phyloP scores from a whole-genome alignment of 2,329 filamentous ascomycete genomes.

The Penicillium sclerotiorum region DNA sequence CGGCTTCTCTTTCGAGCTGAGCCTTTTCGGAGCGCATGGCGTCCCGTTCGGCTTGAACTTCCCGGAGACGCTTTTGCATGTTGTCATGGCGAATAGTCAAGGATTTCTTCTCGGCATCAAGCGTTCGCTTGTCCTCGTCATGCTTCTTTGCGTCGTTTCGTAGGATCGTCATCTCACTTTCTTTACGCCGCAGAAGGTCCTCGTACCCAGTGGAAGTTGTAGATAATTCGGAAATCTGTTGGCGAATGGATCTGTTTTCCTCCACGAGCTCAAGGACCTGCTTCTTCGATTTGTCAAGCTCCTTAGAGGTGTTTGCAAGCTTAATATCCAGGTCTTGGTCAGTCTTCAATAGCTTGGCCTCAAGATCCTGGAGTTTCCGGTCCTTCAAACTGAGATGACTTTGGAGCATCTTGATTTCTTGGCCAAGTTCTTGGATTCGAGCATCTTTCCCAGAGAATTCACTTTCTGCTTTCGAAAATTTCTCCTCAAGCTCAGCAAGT shows the following conservation, averaged over 20 bases:
- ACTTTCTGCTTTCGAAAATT: conserved; percentile 70
- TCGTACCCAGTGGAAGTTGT: conserved; percentile 94
- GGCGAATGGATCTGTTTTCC: conserved; percentile 80
- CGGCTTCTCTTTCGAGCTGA: conserved; percentile 84
- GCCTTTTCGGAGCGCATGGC: conserved; percentile 81
- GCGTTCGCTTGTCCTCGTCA: conserved; percentile 74
- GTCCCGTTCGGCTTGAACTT: conserved; percentile 84
- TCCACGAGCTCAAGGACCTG: conserved; percentile 75
- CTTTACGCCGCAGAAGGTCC: conserved; percentile 88
- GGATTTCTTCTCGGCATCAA: conserved; percentile 76
- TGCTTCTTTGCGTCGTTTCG: conserved; percentile 82
- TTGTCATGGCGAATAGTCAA: conserved; percentile 77
- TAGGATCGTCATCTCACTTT: conserved; percentile 85
- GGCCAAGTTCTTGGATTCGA: conserved; percentile 74
- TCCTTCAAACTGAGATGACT: conserved; percentile 89
- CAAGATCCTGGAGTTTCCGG: conserved; percentile 83
- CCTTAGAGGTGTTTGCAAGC: conserved; percentile 74
- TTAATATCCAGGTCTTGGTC: conserved; percentile 91
- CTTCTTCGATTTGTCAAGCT: conserved; percentile 71
- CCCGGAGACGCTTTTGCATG: conserved; percentile 72
- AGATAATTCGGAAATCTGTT: conserved; percentile 83
- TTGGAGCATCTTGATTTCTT: conserved; percentile 87
- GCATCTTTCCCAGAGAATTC: conserved; percentile 73
- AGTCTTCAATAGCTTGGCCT: conserved; percentile 77
- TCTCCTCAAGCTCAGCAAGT: conserved; percentile 68